phyloP scores from a whole-genome alignment of 2,329 filamentous ascomycete species.

The Aspergillus proliferans region DNA sequence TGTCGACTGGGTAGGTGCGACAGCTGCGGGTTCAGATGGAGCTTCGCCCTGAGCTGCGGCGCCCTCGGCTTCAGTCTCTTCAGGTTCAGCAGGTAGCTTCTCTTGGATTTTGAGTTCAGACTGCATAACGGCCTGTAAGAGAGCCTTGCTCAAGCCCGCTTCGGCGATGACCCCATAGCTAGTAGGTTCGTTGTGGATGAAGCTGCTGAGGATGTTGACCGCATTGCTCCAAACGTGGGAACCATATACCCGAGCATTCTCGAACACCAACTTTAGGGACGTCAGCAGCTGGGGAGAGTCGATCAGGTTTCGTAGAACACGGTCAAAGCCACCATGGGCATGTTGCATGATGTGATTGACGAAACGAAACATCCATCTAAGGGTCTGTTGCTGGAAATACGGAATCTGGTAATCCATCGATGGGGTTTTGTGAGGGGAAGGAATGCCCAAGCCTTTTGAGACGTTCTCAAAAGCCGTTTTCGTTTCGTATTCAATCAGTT shows the following conservation, averaged over 20 bases:
- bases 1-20: constrained; percentile 15
- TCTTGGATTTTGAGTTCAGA: constrained; percentile 32
- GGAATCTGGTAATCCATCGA: constrained; percentile 90
- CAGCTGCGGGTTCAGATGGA: constrained; percentile 27
- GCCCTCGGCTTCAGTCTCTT: constrained; percentile 14
- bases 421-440: constrained; percentile 65
- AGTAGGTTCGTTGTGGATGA: constrained; percentile 97
- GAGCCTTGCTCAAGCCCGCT: constrained; percentile 78
- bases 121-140: constrained; percentile 71
- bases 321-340: constrained; percentile 77
- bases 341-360: constrained; percentile 90
- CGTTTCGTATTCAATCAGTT: constrained; percentile 75
- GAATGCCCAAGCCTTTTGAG: constrained; percentile 65
- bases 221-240: constrained; percentile 94
- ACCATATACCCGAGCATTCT: constrained; percentile 72
- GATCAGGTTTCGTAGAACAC: constrained; percentile 83
- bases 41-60: constrained; percentile 3
- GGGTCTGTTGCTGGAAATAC: constrained; percentile 84
- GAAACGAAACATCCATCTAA: constrained; percentile 93
- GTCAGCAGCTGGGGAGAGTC: constrained; percentile 81
- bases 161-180: constrained; percentile 95
- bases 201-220: constrained; percentile 85
- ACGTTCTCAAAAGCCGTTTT: constrained; percentile 61
- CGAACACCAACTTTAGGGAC: constrained; percentile 74
- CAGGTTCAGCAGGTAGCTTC: constrained; percentile 19